phyloP scores from a whole-genome alignment of 495 filamentous ascomycete genomes.

The Cercophora scortea region DNA sequence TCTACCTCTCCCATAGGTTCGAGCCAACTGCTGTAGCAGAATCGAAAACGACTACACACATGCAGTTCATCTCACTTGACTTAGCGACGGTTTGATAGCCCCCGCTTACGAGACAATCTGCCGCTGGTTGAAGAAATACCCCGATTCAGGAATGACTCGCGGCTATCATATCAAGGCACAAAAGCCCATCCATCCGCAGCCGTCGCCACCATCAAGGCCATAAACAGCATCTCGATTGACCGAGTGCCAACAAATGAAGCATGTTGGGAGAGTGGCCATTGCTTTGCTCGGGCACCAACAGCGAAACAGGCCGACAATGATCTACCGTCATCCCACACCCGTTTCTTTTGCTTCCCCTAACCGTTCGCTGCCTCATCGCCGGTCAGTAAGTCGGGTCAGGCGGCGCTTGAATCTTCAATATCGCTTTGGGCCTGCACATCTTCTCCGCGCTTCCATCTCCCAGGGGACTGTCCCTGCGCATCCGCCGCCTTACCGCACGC shows the following conservation, averaged over 20 bases:
- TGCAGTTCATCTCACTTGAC: slow-evolving; percentile 36
- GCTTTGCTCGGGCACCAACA: slow-evolving; percentile 41
- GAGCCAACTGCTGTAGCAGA: slow-evolving; percentile 2
- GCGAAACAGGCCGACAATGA: slow-evolving; percentile 31
- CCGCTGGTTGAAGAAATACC: background rate
- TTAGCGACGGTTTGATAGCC: slow-evolving; percentile 18
- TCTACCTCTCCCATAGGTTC: slow-evolving; percentile 11
- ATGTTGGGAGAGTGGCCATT: slow-evolving; percentile 14
- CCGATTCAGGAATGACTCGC: slow-evolving; percentile 3
- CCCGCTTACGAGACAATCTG: slow-evolving; percentile 8
- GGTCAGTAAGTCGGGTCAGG: slow-evolving; percentile 6
- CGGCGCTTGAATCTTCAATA: slow-evolving; percentile 1
- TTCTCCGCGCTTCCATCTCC: slow-evolving; percentile 4
- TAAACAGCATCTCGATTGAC: slow-evolving; percentile 17
- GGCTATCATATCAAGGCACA: slow-evolving; percentile 8
- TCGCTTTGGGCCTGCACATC: slow-evolving; percentile 3
- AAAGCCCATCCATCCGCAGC: background rate
- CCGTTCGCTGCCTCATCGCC: slow-evolving; percentile 8
- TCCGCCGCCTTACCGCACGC: slow-evolving; percentile 5
- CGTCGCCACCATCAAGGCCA: too few species aligned
- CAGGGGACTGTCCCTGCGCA: slow-evolving; percentile 7
- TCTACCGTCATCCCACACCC: slow-evolving; percentile 18
- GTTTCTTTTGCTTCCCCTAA: slow-evolving; percentile 15
- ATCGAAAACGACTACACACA: slow-evolving; percentile 20
- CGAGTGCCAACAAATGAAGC: slow-evolving; percentile 18